A percentile compares a stretch with the other conserved stretches of the same genome.
Evolutionary conservation across 176 grass and related monocot genomes (phyloP).

Genomic region (Oryza glaberrima): DNA sequence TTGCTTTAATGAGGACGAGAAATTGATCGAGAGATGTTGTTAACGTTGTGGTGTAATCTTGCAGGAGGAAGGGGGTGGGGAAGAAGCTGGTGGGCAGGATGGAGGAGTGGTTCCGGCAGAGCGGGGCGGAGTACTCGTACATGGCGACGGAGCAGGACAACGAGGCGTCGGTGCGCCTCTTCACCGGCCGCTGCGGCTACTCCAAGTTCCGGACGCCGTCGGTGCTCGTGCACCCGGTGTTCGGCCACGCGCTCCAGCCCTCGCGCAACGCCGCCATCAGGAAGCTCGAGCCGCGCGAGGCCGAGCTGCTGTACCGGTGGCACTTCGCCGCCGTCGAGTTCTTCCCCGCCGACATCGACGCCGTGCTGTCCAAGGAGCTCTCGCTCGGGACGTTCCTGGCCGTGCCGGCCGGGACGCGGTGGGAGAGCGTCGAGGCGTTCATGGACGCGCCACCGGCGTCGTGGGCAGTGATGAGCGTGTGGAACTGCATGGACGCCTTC

Average conservation of each 20-base stretch:
- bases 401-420: constrained; percentile 27
- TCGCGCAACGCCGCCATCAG: constrained; percentile 31
- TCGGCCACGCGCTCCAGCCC: constrained; percentile 51
- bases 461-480: constrained; percentile 82
- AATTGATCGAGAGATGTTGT: neutral
- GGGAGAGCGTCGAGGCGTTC: constrained; percentile 47
- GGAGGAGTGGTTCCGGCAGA: constrained; percentile 76
- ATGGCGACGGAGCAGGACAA: constrained; percentile 87
- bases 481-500: constrained; percentile 89
- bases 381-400: constrained; percentile 91
- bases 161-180: constrained; percentile 70
- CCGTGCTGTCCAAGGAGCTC: constrained; percentile 60
- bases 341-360: constrained; percentile 83
- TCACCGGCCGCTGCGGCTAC: constrained; percentile 85
- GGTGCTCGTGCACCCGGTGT: constrained; percentile 83
- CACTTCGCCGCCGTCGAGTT: constrained; percentile 73
- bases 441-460: constrained; percentile 61
- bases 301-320: constrained; percentile 65
- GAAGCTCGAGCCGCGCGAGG: constrained; percentile 34
- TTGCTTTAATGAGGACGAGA: neutral
- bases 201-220: constrained; percentile 71
- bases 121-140: constrained; percentile 80
- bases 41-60: neutral
- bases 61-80: constrained; percentile 71
- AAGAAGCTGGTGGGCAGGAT: constrained; percentile 63